Conservation (phyloP, 192 early-diverging fungal genomes). For the Allomyces javanicus region DNA sequence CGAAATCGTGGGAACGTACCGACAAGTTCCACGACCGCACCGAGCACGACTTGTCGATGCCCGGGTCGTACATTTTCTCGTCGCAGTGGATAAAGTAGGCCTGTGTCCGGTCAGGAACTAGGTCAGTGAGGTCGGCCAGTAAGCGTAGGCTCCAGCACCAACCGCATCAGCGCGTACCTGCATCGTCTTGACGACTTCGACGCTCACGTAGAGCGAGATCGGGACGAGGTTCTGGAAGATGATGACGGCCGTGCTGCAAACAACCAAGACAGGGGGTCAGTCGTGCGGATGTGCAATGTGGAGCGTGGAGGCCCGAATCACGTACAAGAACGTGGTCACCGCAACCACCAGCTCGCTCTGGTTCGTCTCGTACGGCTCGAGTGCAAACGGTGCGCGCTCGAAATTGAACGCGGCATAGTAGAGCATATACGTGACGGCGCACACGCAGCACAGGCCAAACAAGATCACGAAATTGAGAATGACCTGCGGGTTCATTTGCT, state of each 20-base stretch:
- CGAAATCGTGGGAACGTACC: slow-evolving; percentile 1
- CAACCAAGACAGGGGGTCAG: neutral
- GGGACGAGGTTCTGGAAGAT: slow-evolving; percentile 91
- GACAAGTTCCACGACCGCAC: slow-evolving; percentile 78
- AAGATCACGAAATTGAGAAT: slow-evolving; percentile 62
- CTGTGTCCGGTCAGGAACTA: slow-evolving; percentile 10
- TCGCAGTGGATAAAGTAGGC: slow-evolving; percentile 84
- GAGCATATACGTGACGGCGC: slow-evolving; percentile 39
- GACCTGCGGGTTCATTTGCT: slow-evolving; percentile 77
- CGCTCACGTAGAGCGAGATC: slow-evolving; percentile 80
- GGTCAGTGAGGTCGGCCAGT: slow-evolving; percentile 1
- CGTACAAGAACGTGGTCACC: neutral
- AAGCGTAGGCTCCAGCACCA: neutral
- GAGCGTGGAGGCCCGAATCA: neutral
- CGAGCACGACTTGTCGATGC: slow-evolving; percentile 52
- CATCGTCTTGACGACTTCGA: slow-evolving; percentile 79
- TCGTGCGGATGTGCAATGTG: neutral
- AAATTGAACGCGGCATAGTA: slow-evolving; percentile 27
- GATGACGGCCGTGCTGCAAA: slow-evolving; percentile 55
- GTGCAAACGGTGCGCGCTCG: slow-evolving; percentile 25
- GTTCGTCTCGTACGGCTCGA: slow-evolving; percentile 19
- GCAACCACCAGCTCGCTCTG: slow-evolving; percentile 43
- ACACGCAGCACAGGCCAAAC: slow-evolving; percentile 46
- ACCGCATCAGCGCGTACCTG: slow-evolving; percentile 25
- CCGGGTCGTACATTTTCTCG: slow-evolving; percentile 72